phyloP scores from a whole-genome alignment of 495 filamentous ascomycete genomes.

The Cryomyces minteri region DNA sequence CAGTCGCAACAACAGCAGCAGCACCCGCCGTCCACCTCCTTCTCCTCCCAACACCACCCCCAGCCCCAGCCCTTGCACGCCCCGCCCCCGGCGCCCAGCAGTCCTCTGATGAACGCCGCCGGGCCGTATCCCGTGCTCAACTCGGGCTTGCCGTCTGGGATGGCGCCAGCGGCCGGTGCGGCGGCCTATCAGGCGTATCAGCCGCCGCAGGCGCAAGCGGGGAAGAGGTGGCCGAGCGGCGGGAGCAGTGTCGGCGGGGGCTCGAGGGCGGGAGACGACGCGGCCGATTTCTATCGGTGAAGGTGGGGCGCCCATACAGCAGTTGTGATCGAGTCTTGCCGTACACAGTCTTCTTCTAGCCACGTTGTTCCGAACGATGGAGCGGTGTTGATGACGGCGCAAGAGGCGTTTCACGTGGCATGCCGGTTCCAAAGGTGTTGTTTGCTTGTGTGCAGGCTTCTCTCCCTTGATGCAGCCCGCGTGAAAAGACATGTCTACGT shows the following conservation, averaged over 20 bases:
- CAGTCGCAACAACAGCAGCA: not conserved
- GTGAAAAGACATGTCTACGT: too few species aligned
- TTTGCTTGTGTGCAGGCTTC: too few species aligned
- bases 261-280: conserved; percentile 6
- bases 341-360: too few species aligned
- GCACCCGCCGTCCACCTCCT: not conserved
- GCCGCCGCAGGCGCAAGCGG: conserved; percentile 2
- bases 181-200: conserved; percentile 10
- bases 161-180: not conserved
- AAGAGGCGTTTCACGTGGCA: too few species aligned
- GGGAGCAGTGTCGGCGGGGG: conserved; percentile 1
- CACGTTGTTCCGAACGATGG: too few species aligned
- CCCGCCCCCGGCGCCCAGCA: not conserved
- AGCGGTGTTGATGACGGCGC: too few species aligned
- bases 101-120: not conserved
- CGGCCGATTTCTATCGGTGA: conserved; percentile 14
- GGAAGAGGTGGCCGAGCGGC: not conserved
- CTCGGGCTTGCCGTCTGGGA: not conserved
- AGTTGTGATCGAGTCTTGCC: too few species aligned
- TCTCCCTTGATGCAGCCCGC: too few species aligned
- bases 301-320: not conserved
- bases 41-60: not conserved
- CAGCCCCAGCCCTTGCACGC: not conserved
- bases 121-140: not conserved
- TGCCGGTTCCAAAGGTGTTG: too few species aligned